Base-by-base conservation (phyloP, 306 rosid species). In the Senna tora region DNA sequence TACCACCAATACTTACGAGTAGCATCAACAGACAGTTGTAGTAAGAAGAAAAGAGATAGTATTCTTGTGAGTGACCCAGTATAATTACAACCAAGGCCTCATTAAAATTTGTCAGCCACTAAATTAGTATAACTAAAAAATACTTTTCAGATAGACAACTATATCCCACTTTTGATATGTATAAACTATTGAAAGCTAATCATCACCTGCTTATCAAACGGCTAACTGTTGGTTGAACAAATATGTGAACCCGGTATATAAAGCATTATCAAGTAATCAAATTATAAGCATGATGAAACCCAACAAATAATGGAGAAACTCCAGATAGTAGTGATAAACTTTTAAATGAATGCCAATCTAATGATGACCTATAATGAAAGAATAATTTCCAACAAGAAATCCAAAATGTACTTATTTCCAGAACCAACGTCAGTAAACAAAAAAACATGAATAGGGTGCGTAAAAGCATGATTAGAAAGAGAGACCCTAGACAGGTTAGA, bases 131-230 rank as follows among this genome's bases (percentile, higher is more conserved):
- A n/a, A 62, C 12, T 13, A 59, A 34, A 59, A 42, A 32, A 20
- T 28, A 19, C 33, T 67, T 66, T 47, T 45, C 9, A 16, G 2
- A 49, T 15, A 47, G 30, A 76, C 51, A 70, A 46, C 62, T 52
- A 61, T 65, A 52, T 36, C 33, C 72, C 50, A 50, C 32, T 59
- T 20, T 39, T 56, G 73, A 75, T 58, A 32, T 9, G 72, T 15
- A 30, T 33, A 52, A 58, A 64, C 67, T 43, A 74, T 49, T 63
- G 68, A 63, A 52, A 76, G 74, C 46, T 67, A 71, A 82, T 69
- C 25, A 73, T 75, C 66, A 87, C 98, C 98, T 93, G 97, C 82
- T 89, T 47, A 89, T 88, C 52, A 91, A 92, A 51, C 98, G 98
- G 75, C 84, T 86, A 58, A 80, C 81, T n/a, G 94, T 86, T 83